Percentiles rank a stretch among this genome's conserved stretches.
phyloP scores from a whole-genome alignment of 2,329 filamentous ascomycete genomes.

The Trichoderma citrinoviride region DNA sequence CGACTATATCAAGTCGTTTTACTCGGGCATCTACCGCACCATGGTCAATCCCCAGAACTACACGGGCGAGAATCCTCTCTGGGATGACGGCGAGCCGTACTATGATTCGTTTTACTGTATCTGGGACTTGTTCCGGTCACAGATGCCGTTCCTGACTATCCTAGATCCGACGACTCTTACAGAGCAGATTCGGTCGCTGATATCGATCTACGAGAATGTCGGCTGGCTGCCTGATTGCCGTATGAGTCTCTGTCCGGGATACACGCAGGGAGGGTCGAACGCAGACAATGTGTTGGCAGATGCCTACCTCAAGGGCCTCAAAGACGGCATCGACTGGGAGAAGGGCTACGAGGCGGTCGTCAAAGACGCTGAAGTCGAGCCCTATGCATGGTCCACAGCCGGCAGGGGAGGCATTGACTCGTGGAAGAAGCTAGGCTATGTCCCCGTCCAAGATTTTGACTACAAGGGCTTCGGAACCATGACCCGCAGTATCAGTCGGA shows the following conservation, averaged over 20 bases:
- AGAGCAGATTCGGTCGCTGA: conserved; percentile 65
- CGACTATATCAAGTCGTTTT: conserved; percentile 61
- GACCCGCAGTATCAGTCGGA: conserved; percentile 68
- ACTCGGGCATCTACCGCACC: conserved; percentile 69
- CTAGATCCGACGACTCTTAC: conserved; percentile 63
- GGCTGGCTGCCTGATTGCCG: conserved; percentile 73
- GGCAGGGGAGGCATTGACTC: conserved; percentile 68
- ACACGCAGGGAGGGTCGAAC: conserved; percentile 73
- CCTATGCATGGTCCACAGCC: conserved; percentile 66
- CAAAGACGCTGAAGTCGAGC: conserved; percentile 70
- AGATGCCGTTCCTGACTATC: conserved; percentile 67
- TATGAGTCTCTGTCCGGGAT: conserved; percentile 73
- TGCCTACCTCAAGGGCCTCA: conserved; percentile 64
- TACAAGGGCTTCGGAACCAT: conserved; percentile 63
- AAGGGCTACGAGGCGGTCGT: conserved; percentile 68
- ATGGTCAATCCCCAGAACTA: conserved; percentile 74
- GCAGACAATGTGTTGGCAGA: conserved; percentile 68
- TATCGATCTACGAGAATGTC: conserved; percentile 68
- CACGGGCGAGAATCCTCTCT: conserved; percentile 68
- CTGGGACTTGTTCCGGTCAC: conserved; percentile 69
- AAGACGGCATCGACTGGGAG: conserved; percentile 61
- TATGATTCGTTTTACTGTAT: conserved; percentile 77
- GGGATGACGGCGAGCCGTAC: conserved; percentile 65
- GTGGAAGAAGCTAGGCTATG: conserved; percentile 70
- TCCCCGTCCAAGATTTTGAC: conserved; percentile 68